These are phyloP conservation scores for Zangia roseola DNA, from an alignment of 768 basidiomycete genomes.

Conservation along the genomic window DNA sequence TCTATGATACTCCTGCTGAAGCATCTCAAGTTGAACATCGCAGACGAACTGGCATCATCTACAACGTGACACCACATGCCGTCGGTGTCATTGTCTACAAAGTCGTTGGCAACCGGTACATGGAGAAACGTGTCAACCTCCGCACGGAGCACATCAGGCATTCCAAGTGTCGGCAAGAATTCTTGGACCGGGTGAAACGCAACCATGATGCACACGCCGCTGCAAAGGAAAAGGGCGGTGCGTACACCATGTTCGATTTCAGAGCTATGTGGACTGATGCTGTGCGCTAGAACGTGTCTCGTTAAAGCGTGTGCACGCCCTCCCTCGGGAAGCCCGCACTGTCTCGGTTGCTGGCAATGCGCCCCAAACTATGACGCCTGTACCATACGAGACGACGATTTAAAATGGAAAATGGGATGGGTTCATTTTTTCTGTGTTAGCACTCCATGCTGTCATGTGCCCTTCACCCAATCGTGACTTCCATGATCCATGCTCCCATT, in stretches of 20 bases:
- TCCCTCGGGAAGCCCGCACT: slow-evolving; percentile 75
- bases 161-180: slow-evolving; percentile 97
- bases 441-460: slow-evolving; percentile 12
- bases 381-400: slow-evolving; percentile 96
- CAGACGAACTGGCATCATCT: slow-evolving; percentile 96
- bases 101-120: slow-evolving; percentile 97
- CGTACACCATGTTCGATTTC: slow-evolving; percentile 30
- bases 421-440: slow-evolving; percentile 17
- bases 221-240: slow-evolving; percentile 87
- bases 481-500: background rate
- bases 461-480: slow-evolving; percentile 23
- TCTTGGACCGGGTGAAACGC: slow-evolving; percentile 91
- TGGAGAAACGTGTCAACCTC: slow-evolving; percentile 99
- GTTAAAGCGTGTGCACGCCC: slow-evolving; percentile 82
- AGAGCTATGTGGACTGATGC: background rate
- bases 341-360: slow-evolving; percentile 73
- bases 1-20: background rate
- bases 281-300: slow-evolving; percentile 61
- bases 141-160: slow-evolving; percentile 94
- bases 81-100: slow-evolving; percentile 99
- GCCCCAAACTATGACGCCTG: slow-evolving; percentile 90
- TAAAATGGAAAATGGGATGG: slow-evolving; percentile 43
- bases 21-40: slow-evolving; percentile 6
- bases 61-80: slow-evolving; percentile 94
- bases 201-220: slow-evolving; percentile 82